Base-by-base conservation (phyloP, 2,329 filamentous ascomycete genomes). In the Dactylonectria macrodidyma region DNA sequence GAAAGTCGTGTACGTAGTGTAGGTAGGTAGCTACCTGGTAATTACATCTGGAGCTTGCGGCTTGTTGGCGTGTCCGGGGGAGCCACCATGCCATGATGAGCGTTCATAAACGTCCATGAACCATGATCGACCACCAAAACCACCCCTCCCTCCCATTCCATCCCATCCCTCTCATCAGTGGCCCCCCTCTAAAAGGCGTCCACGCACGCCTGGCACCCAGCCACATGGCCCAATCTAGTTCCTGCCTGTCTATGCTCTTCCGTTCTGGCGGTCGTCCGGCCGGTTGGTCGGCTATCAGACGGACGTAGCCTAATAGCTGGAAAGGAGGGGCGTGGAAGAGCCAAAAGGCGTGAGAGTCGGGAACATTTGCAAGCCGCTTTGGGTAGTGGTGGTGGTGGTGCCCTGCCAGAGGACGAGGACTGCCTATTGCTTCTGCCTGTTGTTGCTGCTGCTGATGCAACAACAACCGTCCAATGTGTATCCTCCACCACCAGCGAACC, bases 41-140 rank as follows among this genome's bases (percentile, higher is more conserved):
- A 26, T 10, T 33, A 33, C 19, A 30, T 66, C 64, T 66, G 64
- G 64, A 51, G 64, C 8, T 24, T 47, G n/a, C 46, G 19, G 62
- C 59, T 66, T 62, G 47, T 54, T 30, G 51, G 51, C 51, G 22
- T 44, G 46, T 41, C 64, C 63, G 47, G 64, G 41, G 62, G 59
- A 59, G 59, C 71, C 64, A 70, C 59, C 59, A 66, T 65, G 66
- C 68, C 66, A 61, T 65, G 67, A 61, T 65, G 68, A 73, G 73
- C 65, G 71, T 76, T 76, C 70, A 66, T 75, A 65, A 58, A 68
- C 56, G 66, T 65, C 70, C 66, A 71, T 71, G 71, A 73, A 73
- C 71, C 68, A 73, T 73, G 71, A 73, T 73, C 71, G 68, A 55
- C 71, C 70, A 67, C 65, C 62, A 66, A 62, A 57, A 61, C 58